A percentile compares a stretch with the other conserved stretches of the same genome.
Conservation (phyloP, 768 basidiomycete species). For the Mrakia hoshinonis region DNA sequence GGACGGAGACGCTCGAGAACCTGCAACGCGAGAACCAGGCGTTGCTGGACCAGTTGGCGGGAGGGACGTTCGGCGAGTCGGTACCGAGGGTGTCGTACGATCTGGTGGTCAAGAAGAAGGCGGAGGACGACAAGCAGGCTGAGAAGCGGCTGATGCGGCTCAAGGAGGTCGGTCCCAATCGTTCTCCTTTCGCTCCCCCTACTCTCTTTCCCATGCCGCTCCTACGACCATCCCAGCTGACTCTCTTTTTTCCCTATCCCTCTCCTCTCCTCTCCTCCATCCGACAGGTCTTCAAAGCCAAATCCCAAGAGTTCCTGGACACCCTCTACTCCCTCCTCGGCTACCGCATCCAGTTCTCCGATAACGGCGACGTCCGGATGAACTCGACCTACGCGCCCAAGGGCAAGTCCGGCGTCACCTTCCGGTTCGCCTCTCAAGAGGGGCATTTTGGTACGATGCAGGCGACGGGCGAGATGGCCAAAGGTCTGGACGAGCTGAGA, state of each 20-base stretch:
- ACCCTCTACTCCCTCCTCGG: slow-evolving; percentile 82
- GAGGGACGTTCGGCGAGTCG: slow-evolving; percentile 48
- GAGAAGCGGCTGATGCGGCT: slow-evolving; percentile 71
- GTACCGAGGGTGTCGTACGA: slow-evolving; percentile 78
- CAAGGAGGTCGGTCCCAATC: slow-evolving; percentile 55
- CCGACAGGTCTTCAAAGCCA: slow-evolving; percentile 65
- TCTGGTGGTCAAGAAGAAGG: slow-evolving; percentile 58
- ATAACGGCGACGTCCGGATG: slow-evolving; percentile 76
- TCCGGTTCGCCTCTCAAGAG: slow-evolving; percentile 41
- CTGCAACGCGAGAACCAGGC: slow-evolving; percentile 77
- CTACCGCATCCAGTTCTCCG: slow-evolving; percentile 82
- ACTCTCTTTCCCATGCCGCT: not conserved
- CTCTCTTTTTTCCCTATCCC: not conserved
- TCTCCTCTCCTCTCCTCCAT: not conserved
- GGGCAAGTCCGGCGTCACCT: slow-evolving; percentile 73
- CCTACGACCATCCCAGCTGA: no score
- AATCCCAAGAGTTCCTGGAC: slow-evolving; percentile 83
- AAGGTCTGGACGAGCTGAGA: slow-evolving; percentile 58
- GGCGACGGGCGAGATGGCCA: slow-evolving; percentile 41
- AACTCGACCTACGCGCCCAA: slow-evolving; percentile 82
- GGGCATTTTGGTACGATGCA: slow-evolving; percentile 40
- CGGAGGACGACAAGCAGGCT: slow-evolving; percentile 59
- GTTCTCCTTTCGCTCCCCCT: not conserved
- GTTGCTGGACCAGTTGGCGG: slow-evolving; percentile 57
- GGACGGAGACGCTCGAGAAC: slow-evolving; percentile 64